A percentile compares a stretch with the other conserved stretches of the same genome.
Evolutionary conservation across 2,329 filamentous ascomycete genomes (phyloP).

Genomic region (Ophiostoma sp.): DNA sequence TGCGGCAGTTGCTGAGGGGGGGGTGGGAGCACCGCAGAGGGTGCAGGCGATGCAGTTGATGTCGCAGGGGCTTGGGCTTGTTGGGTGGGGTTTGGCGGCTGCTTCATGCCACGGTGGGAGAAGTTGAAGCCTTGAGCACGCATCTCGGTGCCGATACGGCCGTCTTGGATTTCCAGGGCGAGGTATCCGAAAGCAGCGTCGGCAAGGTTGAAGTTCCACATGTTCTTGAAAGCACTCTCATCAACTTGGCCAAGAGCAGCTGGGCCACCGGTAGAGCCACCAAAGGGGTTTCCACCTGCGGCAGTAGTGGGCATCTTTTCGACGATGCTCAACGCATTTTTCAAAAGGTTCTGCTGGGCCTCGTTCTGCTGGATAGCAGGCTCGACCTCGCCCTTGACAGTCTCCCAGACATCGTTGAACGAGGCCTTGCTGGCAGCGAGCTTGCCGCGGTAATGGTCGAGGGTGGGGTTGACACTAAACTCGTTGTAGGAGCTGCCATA

Average conservation of each 20-base stretch:
- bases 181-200: conserved; percentile 97
- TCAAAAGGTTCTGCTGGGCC: conserved; percentile 83
- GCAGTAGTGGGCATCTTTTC: conserved; percentile 96
- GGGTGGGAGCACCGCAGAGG: conserved; percentile 29
- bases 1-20: conserved; percentile 20
- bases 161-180: conserved; percentile 89
- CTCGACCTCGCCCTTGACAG: conserved; percentile 92
- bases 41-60: conserved; percentile 31
- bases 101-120: conserved; percentile 86
- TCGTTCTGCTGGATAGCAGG: conserved; percentile 90
- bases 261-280: conserved; percentile 70
- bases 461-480: conserved; percentile 95
- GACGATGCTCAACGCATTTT: conserved; percentile 89
- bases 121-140: conserved; percentile 99
- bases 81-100: conserved; percentile 42
- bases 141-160: conserved; percentile 97
- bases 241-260: conserved; percentile 80
- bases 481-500: conserved; percentile 99
- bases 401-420: conserved; percentile 99
- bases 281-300: conserved; percentile 94
- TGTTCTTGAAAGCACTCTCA: conserved; percentile 99
- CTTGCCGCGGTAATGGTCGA: conserved; percentile 98
- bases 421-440: conserved; percentile 95
- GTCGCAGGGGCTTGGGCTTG: conserved; percentile 35
- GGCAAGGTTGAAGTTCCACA: conserved; percentile 99